A percentile compares a stretch with the other conserved stretches of the same genome.
Evolutionary conservation across 2,329 filamentous ascomycete genomes (phyloP).

Genomic region (Tolypocladium nubicola): DNA sequence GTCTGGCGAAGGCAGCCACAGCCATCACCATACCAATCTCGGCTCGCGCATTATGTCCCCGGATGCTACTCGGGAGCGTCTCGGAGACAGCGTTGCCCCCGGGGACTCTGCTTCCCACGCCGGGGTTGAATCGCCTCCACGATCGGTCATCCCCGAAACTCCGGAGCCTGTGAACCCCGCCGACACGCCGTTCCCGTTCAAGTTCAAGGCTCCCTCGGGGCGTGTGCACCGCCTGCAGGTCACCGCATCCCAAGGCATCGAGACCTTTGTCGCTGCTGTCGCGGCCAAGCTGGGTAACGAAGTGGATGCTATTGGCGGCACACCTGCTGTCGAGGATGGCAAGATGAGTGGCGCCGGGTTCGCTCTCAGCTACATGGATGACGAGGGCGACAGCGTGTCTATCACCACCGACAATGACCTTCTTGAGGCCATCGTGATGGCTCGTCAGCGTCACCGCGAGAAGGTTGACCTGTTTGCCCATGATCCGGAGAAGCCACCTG

Average conservation of each 20-base stretch:
- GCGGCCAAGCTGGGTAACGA: slow-evolving; percentile 77
- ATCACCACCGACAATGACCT: slow-evolving; percentile 95
- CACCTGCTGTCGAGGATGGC: slow-evolving; percentile 67
- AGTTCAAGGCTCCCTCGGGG: slow-evolving; percentile 95
- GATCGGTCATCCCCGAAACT: slow-evolving; percentile 45
- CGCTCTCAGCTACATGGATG: slow-evolving; percentile 89
- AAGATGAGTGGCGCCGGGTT: slow-evolving; percentile 69
- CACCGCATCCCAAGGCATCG: slow-evolving; percentile 67
- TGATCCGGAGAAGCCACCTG: slow-evolving; percentile 79
- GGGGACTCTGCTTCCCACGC: slow-evolving; percentile 92
- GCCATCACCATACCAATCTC: slow-evolving; percentile 52
- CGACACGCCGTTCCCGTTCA: slow-evolving; percentile 86
- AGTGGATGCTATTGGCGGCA: slow-evolving; percentile 72
- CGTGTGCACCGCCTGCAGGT: slow-evolving; percentile 90
- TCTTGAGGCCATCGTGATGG: slow-evolving; percentile 77
- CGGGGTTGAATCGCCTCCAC: slow-evolving; percentile 67
- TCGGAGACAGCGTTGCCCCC: slow-evolving; percentile 75
- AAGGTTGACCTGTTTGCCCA: slow-evolving; percentile 98
- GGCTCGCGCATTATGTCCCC: slow-evolving; percentile 71
- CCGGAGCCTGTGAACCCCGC: slow-evolving; percentile 44
- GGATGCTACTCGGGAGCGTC: slow-evolving; percentile 60
- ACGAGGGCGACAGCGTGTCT: slow-evolving; percentile 92
- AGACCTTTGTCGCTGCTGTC: slow-evolving; percentile 66
- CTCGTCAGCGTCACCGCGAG: slow-evolving; percentile 65
- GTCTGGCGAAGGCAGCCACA: slow-evolving; percentile 78